These are phyloP conservation scores for Sphenostylis stenocarpa DNA, from an alignment of 306 rosid genomes.

Conservation along the genomic window DNA sequence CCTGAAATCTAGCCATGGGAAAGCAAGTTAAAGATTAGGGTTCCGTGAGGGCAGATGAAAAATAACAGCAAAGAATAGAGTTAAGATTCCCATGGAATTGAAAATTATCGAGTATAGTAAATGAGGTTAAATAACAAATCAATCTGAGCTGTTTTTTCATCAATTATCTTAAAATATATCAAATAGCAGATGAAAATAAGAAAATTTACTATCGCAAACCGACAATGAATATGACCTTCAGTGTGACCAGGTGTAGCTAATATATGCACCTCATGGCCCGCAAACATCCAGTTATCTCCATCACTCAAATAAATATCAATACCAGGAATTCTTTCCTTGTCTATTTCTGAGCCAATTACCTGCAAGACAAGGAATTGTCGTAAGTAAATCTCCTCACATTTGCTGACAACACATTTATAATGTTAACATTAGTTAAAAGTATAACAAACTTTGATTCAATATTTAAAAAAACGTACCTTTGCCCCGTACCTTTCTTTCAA, in stretches of 20 bases:
- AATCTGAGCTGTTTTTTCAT: background rate
- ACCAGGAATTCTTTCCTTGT: slow-evolving; percentile 81
- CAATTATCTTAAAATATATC: background rate
- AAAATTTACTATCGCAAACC: slow-evolving; percentile 17
- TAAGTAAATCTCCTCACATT: slow-evolving; percentile 16
- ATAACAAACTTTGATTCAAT: slow-evolving; percentile 3
- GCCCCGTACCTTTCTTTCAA: slow-evolving; percentile 90
- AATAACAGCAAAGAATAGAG: background rate
- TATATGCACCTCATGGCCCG: slow-evolving; percentile 91
- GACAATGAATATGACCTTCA: slow-evolving; percentile 56
- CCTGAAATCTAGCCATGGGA: slow-evolving; percentile 11
- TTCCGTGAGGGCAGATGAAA: background rate
- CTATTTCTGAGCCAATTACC: slow-evolving; percentile 92
- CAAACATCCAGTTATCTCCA: slow-evolving; percentile 99
- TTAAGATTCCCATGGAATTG: background rate
- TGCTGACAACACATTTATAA: slow-evolving; percentile 7
- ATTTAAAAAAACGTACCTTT: slow-evolving; percentile 36
- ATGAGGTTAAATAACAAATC: slow-evolving; percentile 7
- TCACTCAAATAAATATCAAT: slow-evolving; percentile 84
- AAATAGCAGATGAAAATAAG: background rate
- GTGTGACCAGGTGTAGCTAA: slow-evolving; percentile 98
- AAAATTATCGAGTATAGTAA: slow-evolving; percentile 3
- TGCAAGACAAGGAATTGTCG: slow-evolving; percentile 32
- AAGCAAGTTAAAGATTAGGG: slow-evolving; percentile 11
- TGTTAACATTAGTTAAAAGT: background rate